Base-by-base conservation (phyloP, 257 asterid species). In the Scutellaria baicalensis region DNA sequence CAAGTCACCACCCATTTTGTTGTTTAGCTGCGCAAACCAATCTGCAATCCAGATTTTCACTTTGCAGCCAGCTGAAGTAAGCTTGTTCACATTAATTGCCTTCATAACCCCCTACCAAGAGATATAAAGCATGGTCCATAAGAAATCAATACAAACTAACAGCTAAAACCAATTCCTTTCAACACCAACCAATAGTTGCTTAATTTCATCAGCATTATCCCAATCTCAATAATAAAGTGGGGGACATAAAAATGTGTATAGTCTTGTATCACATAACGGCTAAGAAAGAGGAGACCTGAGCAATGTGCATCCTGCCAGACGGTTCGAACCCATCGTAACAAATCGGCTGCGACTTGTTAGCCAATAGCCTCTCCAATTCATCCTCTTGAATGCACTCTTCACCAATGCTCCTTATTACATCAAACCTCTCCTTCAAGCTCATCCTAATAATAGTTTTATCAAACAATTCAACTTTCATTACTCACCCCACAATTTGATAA, bases 261-360 rank as follows among this genome's bases (percentile, higher is more conserved):
- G 1, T 1, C 27, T 23, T 23, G 27, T 23, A 23, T 23, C 27
- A 23, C 27, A 23, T 23, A 23, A 23, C 27, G 2, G 27, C 27
- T 23, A 23, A 23, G 27, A 2, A 23, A 23, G 2, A 23, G 27
- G 68, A 3, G 10, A 92, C 98, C 96, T 92, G 96, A 36, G 98
- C 98, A 69, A 92, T 92, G 76, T 92, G 97, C 98, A 92, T 92
- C 72, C 97, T 87, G 9, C 98, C 98, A 21, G 98, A 92, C 14
- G 95, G 97, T 66, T 93, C 98, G 65, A 93, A 88, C 9, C 97
- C 97, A 65, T 90, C 98, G 36, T 90, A 93, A 81, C 97, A 90
- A 60, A 88, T 50, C 36, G 89, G 91, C 4, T 85, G 80, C 21
- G 88, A 88, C 76, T 88, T 90, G 49, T 88, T 88, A 0, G 83